Base-by-base conservation (phyloP, 164 flowering plant genomes). In the Euptelea pleiosperma region DNA sequence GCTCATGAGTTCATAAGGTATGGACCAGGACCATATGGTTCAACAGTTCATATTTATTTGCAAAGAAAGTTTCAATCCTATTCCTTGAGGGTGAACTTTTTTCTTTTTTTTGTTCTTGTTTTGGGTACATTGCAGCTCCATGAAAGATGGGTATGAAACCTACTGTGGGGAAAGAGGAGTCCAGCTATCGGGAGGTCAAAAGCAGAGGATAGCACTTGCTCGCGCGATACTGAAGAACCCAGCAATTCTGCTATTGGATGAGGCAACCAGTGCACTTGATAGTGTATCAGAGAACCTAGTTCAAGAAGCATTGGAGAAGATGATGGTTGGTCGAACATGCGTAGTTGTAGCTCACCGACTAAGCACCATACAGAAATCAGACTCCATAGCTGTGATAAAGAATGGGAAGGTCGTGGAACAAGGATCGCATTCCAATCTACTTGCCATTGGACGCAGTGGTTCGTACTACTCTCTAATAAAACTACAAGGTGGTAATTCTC, bases 211-310 rank as follows among this genome's bases (percentile, higher is more conserved):
- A 22, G 82, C 79, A 18, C 53, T 81, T 22, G 82, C 85, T 41
- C 66, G 83, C 24, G 85, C 85, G 1, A 76, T 81, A 39, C 56
- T 81, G 47, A 81, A 76, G 67, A 72, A 73, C 46, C 85, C 85
- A 1, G 54, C 69, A 18, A 73, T 81, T 53, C 68, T 76, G 35
- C 69, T 80, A 22, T 34, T 80, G 48, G 84, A 80, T 34, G 80
- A 80, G 60, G 81, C 84, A 22, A 80, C 86, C 8, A 78, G 83
- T 58, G 83, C 86, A 9, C 75, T 81, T 8, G 85, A 78, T 45
- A 75, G 77, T 33, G 51, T 57, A 26, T 76, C 83, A 4, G 83
- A 79, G 70, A 79, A 43, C 39, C 37, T 70, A 12, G 86, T 81
- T 26, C 81, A 76, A 65, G 81, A 76, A 45, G 83, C 83, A 39